Evolutionary conservation across 2,329 filamentous ascomycete genomes (phyloP).

Genomic region (Colletotrichum magnum): DNA sequence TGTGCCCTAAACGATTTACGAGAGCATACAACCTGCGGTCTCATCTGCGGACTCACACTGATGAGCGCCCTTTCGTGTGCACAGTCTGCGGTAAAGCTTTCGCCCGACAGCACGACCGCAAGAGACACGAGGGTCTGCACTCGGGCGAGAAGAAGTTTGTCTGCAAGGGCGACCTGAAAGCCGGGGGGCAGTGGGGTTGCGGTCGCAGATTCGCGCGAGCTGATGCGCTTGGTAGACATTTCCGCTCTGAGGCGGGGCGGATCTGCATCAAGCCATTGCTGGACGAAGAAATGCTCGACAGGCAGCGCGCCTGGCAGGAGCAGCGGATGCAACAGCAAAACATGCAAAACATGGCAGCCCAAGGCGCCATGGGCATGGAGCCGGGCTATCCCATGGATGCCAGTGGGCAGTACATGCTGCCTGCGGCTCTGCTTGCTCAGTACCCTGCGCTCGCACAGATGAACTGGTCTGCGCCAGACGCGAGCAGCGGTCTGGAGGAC

Average conservation of each 20-base stretch:
- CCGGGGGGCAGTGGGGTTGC: slow-evolving; percentile 90
- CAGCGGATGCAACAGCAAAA: slow-evolving; percentile 77
- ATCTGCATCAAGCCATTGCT: slow-evolving; percentile 98
- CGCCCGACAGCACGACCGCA: slow-evolving; percentile 95
- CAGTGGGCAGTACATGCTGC: slow-evolving; percentile 76
- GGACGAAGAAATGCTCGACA: slow-evolving; percentile 90
- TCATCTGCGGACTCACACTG: slow-evolving; percentile 95
- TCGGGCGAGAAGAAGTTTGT: slow-evolving; percentile 99
- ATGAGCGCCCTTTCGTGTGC: slow-evolving; percentile 97
- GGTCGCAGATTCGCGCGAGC: slow-evolving; percentile 93
- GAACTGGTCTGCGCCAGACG: slow-evolving; percentile 79
- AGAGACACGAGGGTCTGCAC: slow-evolving; percentile 95
- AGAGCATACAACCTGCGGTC: slow-evolving; percentile 96
- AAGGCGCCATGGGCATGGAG: slow-evolving; percentile 70
- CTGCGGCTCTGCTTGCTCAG: slow-evolving; percentile 88
- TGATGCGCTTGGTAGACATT: slow-evolving; percentile 94
- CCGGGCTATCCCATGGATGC: slow-evolving; percentile 71
- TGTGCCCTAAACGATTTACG: slow-evolving; percentile 97
- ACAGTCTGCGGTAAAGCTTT: slow-evolving; percentile 98
- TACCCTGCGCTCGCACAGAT: slow-evolving; percentile 94
- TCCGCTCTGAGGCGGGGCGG: slow-evolving; percentile 93
- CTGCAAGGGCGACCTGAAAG: slow-evolving; percentile 91
- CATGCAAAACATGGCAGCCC: slow-evolving; percentile 71
- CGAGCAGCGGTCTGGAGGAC: slow-evolving; percentile 81
- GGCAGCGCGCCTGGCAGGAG: slow-evolving; percentile 82